Conservation (phyloP, 2,329 filamentous ascomycete species). For the Lecanicillium sp. region DNA sequence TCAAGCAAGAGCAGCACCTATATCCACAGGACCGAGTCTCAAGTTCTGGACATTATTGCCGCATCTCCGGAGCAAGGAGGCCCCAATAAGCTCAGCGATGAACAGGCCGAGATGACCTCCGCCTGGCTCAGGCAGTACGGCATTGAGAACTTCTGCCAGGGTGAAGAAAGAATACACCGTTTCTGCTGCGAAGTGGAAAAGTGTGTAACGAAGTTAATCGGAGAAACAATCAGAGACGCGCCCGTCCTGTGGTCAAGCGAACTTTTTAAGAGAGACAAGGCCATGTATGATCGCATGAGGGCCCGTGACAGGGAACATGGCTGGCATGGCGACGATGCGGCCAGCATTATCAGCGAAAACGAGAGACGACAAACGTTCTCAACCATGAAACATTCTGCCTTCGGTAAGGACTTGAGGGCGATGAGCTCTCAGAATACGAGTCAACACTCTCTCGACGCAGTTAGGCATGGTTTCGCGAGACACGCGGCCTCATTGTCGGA, state of each 20-base stretch:
- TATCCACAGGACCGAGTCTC: constrained; percentile 73
- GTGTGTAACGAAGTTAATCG: constrained; percentile 79
- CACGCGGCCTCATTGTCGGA: constrained; percentile 55
- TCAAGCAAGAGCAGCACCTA: constrained; percentile 52
- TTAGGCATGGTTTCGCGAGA: constrained; percentile 55
- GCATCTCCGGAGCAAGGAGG: constrained; percentile 79
- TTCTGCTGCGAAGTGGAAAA: constrained; percentile 87
- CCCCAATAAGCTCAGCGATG: constrained; percentile 91
- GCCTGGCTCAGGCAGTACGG: constrained; percentile 76
- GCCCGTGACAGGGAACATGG: constrained; percentile 41
- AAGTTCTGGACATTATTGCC: constrained; percentile 81
- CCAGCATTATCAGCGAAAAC: constrained; percentile 50
- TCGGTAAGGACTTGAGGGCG: constrained; percentile 51
- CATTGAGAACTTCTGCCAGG: constrained; percentile 89
- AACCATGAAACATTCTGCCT: constrained; percentile 43
- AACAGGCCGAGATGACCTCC: constrained; percentile 79
- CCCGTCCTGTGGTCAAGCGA: constrained; percentile 91
- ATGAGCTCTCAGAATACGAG: constrained; percentile 58
- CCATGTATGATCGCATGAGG: constrained; percentile 45
- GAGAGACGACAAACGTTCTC: constrained; percentile 42
- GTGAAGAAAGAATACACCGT: constrained; percentile 89
- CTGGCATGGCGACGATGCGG: constrained; percentile 43
- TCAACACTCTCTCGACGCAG: constrained; percentile 64
- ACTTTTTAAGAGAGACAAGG: constrained; percentile 73
- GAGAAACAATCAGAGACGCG: constrained; percentile 75